Percentiles rank a stretch among this genome's conserved stretches.
Evolutionary conservation across 1,284 basidiomycete species (phyloP).

Genomic region (Inonotus obliquus): DNA sequence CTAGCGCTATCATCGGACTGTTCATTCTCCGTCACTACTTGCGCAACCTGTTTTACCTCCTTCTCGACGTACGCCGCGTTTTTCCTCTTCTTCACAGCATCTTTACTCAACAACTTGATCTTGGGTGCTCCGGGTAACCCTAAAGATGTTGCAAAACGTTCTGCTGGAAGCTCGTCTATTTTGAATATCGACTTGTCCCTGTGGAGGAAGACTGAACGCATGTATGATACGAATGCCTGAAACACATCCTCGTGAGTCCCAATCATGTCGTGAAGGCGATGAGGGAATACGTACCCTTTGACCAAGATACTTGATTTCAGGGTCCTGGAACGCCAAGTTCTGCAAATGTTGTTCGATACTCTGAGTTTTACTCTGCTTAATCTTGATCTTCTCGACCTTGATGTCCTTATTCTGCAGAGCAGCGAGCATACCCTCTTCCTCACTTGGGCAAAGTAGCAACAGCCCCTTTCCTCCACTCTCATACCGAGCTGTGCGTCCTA

Average conservation of each 20-base stretch:
- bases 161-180: slow-evolving; percentile 75
- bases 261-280: not conserved
- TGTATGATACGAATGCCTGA: slow-evolving; percentile 94
- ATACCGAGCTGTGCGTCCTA: slow-evolving; percentile 93
- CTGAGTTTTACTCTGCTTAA: slow-evolving; percentile 85
- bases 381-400: slow-evolving; percentile 81
- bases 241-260: not conserved
- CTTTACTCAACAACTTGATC: slow-evolving; percentile 84
- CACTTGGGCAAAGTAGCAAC: slow-evolving; percentile 82
- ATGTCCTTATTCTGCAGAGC: slow-evolving; percentile 74
- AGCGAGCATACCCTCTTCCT: slow-evolving; percentile 85
- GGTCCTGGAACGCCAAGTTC: slow-evolving; percentile 90
- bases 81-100: slow-evolving; percentile 70
- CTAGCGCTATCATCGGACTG: slow-evolving; percentile 27
- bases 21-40: slow-evolving; percentile 31
- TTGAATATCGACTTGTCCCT: slow-evolving; percentile 95
- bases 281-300: slow-evolving; percentile 63
- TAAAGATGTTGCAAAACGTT: slow-evolving; percentile 84
- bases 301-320: slow-evolving; percentile 95
- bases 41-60: slow-evolving; percentile 27
- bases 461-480: slow-evolving; percentile 87
- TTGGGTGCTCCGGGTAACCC: slow-evolving; percentile 95
- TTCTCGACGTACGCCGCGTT: slow-evolving; percentile 51
- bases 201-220: slow-evolving; percentile 90
- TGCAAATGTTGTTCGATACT: slow-evolving; percentile 88